Percentiles rank a stretch among this genome's conserved stretches.
Conservation (phyloP, 2,329 filamentous ascomycete species). For the Nemania sp. region DNA sequence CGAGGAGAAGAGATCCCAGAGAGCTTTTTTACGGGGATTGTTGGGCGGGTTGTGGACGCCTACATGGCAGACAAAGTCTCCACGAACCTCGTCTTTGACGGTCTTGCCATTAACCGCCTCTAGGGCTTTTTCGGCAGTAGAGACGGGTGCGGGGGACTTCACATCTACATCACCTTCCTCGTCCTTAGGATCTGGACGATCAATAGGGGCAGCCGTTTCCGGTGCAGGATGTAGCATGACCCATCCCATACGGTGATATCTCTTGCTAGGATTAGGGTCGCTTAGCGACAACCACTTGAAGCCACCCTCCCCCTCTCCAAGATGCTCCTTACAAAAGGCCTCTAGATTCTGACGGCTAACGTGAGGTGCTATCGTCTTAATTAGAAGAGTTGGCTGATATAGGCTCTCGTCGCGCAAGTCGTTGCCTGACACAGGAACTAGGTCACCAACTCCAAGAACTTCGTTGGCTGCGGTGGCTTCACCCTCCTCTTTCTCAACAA, state of each 20-base stretch:
- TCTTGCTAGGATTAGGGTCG: conserved; percentile 95
- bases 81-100: conserved; percentile 91
- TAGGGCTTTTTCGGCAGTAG: conserved; percentile 85
- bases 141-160: conserved; percentile 61
- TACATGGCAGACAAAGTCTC: conserved; percentile 97
- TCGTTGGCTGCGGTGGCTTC: conserved; percentile 93
- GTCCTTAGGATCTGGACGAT: conserved; percentile 79
- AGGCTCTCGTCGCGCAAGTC: conserved; percentile 91
- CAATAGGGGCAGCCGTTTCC: conserved; percentile 73
- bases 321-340: conserved; percentile 91
- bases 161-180: conserved; percentile 70
- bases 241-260: conserved; percentile 98
- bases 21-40: conserved; percentile 89
- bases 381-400: conserved; percentile 90
- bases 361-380: conserved; percentile 97
- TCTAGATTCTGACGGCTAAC: conserved; percentile 95
- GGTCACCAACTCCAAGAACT: conserved; percentile 89
- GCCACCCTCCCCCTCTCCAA: conserved; percentile 89
- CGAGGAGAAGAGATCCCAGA: conserved; percentile 96
- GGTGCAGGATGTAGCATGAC: conserved; percentile 90
- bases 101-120: conserved; percentile 98
- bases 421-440: conserved; percentile 84
- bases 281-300: conserved; percentile 97
- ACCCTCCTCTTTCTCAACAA: conserved; percentile 94
- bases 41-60: conserved; percentile 92